These are phyloP conservation scores for Chrysochromulina parva DNA, from an alignment of 78 protist species.

Conservation along the genomic window DNA sequence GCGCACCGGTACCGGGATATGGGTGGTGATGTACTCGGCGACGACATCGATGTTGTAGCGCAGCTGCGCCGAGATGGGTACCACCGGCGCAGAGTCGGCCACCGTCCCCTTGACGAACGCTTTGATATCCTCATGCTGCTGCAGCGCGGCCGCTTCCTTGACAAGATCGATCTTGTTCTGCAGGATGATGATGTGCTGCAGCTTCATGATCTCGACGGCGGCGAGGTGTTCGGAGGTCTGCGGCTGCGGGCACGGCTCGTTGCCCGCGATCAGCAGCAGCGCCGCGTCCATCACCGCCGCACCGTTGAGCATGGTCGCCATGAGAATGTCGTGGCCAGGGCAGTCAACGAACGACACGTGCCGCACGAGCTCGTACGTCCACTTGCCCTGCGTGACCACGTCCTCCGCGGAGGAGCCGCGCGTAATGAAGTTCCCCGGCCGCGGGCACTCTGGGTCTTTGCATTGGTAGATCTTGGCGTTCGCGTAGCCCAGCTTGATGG, in stretches of 20 bases:
- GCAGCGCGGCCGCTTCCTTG: conserved; percentile 80
- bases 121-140: conserved; percentile 87
- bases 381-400: neutral
- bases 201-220: conserved; percentile 99
- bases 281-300: conserved; percentile 99
- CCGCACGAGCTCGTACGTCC: conserved; percentile 28
- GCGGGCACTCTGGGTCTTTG: conserved; percentile 77
- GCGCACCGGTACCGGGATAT: conserved; percentile 96
- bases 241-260: conserved; percentile 99
- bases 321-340: conserved; percentile 99
- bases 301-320: conserved; percentile 99
- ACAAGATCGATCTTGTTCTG: conserved; percentile 99
- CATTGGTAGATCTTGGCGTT: conserved; percentile 97
- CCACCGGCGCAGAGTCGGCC: conserved; percentile 96
- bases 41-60: conserved; percentile 97
- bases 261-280: conserved; percentile 97
- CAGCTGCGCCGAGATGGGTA: conserved; percentile 99
- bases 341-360: conserved; percentile 79
- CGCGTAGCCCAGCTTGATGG: conserved; percentile 99
- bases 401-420: conserved; percentile 31
- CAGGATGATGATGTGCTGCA: conserved; percentile 94
- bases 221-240: conserved; percentile 98
- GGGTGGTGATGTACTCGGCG: conserved; percentile 86
- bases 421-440: conserved; percentile 75
- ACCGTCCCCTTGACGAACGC: conserved; percentile 93